A percentile compares a stretch with the other conserved stretches of the same genome.
Conservation (phyloP, 306 rosid species). For the Citrullus mucosospermus region DNA sequence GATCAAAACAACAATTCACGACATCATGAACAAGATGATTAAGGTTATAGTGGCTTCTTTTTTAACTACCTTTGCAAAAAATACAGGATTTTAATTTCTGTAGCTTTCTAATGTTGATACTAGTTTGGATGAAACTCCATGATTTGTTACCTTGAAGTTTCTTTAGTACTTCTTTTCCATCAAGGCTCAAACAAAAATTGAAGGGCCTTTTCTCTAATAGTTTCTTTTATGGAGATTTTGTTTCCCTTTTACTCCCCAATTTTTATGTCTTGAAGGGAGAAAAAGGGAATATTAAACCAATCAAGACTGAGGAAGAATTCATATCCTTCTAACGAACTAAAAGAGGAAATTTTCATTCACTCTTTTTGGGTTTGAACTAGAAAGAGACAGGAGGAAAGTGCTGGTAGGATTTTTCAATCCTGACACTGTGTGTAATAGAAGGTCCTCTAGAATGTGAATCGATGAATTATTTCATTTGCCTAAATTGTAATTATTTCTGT, state of each 20-base stretch:
- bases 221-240: not conserved
- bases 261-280: not conserved
- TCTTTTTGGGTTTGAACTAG: not conserved
- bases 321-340: not conserved
- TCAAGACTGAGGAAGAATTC: not conserved
- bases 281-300: not conserved
- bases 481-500: not conserved
- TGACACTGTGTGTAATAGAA: not conserved
- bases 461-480: not conserved
- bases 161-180: not conserved
- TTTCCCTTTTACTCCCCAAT: not conserved
- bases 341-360: not conserved
- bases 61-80: not conserved
- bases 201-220: not conserved
- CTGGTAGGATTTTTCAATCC: not conserved
- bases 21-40: conserved; percentile 85
- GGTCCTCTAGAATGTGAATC: not conserved
- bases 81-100: not conserved
- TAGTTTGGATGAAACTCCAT: not conserved
- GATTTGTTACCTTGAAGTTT: not conserved
- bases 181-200: not conserved
- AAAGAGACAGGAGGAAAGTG: not conserved
- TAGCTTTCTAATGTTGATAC: not conserved
- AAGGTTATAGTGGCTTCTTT: conserved; percentile 20
- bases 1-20: conserved; percentile 89